phyloP scores from a whole-genome alignment of 2,329 filamentous ascomycete genomes.

The Trichoderma sp. region DNA sequence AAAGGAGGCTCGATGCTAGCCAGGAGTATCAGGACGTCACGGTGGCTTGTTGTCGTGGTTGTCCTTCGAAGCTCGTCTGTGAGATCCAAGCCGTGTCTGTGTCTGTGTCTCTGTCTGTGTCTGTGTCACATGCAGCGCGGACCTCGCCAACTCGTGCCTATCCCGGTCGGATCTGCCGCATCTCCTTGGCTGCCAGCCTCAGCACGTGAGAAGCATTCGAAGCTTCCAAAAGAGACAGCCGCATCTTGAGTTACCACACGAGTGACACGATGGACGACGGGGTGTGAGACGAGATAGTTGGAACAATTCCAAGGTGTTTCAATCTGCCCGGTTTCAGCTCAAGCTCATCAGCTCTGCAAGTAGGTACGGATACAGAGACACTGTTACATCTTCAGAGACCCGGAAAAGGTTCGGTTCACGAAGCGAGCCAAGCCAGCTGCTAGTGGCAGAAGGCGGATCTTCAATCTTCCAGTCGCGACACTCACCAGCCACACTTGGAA shows the following conservation, averaged over 20 bases:
- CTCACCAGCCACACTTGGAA: not conserved
- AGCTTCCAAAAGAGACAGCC: slow-evolving; percentile 2
- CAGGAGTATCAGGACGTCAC: too few species aligned
- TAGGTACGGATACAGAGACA: not conserved
- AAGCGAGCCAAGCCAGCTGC: not conserved
- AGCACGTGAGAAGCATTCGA: not conserved
- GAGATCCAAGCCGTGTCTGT: not conserved
- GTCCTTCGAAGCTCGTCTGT: too few species aligned
- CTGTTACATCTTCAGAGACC: too few species aligned
- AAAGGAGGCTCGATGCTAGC: not conserved
- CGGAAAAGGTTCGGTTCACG: too few species aligned
- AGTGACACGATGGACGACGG: slow-evolving; percentile 1
- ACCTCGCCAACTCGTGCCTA: slow-evolving; percentile 19
- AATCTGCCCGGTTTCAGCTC: not conserved
- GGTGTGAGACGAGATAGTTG: not conserved
- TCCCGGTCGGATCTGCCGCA: not conserved
- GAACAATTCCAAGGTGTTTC: too few species aligned
- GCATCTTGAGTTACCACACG: not conserved
- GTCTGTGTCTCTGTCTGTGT: not conserved
- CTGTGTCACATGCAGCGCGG: not conserved
- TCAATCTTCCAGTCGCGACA: not conserved
- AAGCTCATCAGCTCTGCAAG: not conserved
- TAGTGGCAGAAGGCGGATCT: not conserved
- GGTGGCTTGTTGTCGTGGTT: too few species aligned
- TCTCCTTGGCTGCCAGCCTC: not conserved